A percentile compares a stretch with the other conserved stretches of the same genome.
Evolutionary conservation across 257 asterid genomes (phyloP).

Genomic region (Ilex aquifolium): DNA sequence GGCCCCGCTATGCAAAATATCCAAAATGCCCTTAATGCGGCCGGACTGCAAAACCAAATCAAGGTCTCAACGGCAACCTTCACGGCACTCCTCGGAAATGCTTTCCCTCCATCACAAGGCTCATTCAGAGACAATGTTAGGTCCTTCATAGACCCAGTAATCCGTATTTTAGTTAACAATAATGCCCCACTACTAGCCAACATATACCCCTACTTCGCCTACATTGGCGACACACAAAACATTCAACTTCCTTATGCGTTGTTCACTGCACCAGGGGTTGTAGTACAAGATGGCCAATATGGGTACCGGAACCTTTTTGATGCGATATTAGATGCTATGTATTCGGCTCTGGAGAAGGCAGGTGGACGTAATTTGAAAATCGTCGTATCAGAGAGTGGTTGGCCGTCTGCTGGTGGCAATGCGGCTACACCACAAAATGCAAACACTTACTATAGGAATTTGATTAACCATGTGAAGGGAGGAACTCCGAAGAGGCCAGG

Average conservation of each 20-base stretch:
- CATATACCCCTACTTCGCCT: constrained; percentile 24
- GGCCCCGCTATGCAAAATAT: constrained; percentile 26
- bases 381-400: constrained; percentile 33
- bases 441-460: background rate
- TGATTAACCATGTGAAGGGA: background rate
- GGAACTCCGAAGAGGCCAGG: constrained; percentile 36
- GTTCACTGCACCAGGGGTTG: constrained; percentile 6
- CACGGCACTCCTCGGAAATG: constrained; percentile 13
- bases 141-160: constrained; percentile 12
- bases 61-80: constrained; percentile 26
- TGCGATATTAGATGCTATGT: background rate
- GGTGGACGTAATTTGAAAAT: constrained; percentile 20
- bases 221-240: background rate
- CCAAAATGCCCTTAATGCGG: constrained; percentile 3
- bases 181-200: constrained; percentile 27
- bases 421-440: constrained; percentile 12
- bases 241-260: constrained; percentile 17
- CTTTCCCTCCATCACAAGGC: constrained; percentile 22
- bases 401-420: constrained; percentile 32
- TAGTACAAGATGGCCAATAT: constrained; percentile 14
- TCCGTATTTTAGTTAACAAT: constrained; percentile 13
- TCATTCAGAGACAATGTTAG: background rate
- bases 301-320: constrained; percentile 26
- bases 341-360: constrained; percentile 24
- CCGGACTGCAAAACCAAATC: constrained; percentile 7